Conservation (phyloP, 768 basidiomycete genomes). For the Tylopilus balloui region DNA sequence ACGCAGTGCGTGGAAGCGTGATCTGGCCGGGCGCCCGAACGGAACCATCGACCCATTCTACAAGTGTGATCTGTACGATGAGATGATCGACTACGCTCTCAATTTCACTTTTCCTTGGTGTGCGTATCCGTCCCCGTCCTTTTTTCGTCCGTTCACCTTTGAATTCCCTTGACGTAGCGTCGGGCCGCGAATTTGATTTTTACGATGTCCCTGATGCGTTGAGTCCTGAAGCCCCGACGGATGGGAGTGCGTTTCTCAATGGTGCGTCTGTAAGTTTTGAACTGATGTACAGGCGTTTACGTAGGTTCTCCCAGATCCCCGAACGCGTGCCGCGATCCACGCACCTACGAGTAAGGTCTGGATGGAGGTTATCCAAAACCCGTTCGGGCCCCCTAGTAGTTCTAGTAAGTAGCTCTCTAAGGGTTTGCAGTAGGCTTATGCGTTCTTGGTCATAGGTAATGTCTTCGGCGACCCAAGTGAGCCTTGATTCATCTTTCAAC, state of each 20-base stretch:
- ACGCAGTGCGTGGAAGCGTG: conserved; percentile 38
- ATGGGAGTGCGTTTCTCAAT: conserved; percentile 57
- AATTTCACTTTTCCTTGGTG: conserved; percentile 66
- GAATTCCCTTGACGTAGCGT: background rate
- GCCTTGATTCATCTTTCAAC: background rate
- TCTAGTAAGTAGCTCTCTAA: conserved; percentile 11
- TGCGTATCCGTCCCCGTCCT: conserved; percentile 20
- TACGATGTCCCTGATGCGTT: conserved; percentile 45
- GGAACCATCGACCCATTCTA: conserved; percentile 60
- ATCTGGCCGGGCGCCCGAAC: conserved; percentile 46
- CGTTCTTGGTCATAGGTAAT: conserved; percentile 7
- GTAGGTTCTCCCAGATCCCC: conserved; percentile 36
- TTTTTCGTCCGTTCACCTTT: background rate
- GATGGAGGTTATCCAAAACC: conserved; percentile 23
- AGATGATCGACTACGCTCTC: conserved; percentile 64
- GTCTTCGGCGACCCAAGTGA: conserved; percentile 30
- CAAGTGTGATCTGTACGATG: conserved; percentile 54
- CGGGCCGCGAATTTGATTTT: conserved; percentile 35
- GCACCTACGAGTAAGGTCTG: conserved; percentile 60
- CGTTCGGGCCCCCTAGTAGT: conserved; percentile 13
- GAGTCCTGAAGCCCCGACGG: conserved; percentile 43
- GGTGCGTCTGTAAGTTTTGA: conserved; percentile 42
- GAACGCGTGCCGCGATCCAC: conserved; percentile 55
- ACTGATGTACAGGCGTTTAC: conserved; percentile 42
- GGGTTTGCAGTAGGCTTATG: background rate